A percentile compares a stretch with the other conserved stretches of the same genome.
These are phyloP conservation scores for Rossbeevera mucosa DNA, from an alignment of 768 basidiomycete species.

Conservation along the genomic window DNA sequence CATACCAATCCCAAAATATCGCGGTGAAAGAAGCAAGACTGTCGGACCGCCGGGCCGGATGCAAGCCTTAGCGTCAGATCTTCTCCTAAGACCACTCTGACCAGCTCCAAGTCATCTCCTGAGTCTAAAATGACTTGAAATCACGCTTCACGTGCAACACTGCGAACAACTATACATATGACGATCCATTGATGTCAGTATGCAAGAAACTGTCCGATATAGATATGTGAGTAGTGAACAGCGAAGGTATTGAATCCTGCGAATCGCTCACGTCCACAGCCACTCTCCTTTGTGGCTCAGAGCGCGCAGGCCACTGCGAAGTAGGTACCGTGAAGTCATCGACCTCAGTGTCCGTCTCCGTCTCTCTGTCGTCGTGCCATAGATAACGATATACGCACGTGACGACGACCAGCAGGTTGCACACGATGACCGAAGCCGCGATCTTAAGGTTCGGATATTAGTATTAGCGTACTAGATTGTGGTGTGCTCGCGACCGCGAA, in stretches of 20 bases:
- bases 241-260: neutral
- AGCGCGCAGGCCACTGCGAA: too few relatives aligned
- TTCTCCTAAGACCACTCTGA: too few relatives aligned
- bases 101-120: too few relatives aligned
- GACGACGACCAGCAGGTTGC: slow-evolving; percentile 16
- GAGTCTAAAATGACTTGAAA: too few relatives aligned
- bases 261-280: neutral
- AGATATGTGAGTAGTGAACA: neutral
- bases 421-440: slow-evolving; percentile 10
- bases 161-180: neutral
- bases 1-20: too few relatives aligned
- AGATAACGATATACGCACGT: slow-evolving; percentile 13
- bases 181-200: neutral
- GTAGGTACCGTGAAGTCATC: neutral
- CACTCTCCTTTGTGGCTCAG: too few relatives aligned
- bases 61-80: too few relatives aligned
- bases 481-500: neutral
- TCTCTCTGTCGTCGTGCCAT: neutral
- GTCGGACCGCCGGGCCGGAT: neutral
- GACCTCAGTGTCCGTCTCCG: slow-evolving; percentile 1
- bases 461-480: too few relatives aligned
- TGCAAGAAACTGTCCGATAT: neutral
- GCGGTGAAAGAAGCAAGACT: too few relatives aligned
- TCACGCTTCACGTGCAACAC: too few relatives aligned
- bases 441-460: neutral